phyloP scores from a whole-genome alignment of 768 basidiomycete genomes.

The Saitozyma sp. region DNA sequence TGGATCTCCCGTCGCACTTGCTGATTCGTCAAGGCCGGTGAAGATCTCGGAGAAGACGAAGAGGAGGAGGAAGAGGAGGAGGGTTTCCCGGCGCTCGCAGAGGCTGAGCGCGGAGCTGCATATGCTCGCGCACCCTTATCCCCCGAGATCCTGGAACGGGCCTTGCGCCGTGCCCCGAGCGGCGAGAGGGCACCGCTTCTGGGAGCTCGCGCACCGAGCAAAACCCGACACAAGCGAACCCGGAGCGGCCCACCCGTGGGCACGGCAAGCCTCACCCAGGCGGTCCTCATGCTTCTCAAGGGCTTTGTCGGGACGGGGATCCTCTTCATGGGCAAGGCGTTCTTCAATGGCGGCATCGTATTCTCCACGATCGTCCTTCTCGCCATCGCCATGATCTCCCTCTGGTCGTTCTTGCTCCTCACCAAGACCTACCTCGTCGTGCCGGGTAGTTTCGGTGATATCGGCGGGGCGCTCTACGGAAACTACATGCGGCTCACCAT shows the following conservation, averaged over 20 bases:
- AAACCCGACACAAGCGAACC: slow-evolving; percentile 54
- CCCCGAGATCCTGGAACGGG: background rate
- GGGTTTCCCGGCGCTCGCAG: slow-evolving; percentile 1
- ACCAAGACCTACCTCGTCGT: slow-evolving; percentile 84
- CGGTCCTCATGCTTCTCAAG: slow-evolving; percentile 92
- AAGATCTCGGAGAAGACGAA: slow-evolving; percentile 77
- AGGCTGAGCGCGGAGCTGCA: slow-evolving; percentile 5
- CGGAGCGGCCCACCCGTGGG: slow-evolving; percentile 69
- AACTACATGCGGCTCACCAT: slow-evolving; percentile 90
- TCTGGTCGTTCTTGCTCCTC: slow-evolving; percentile 91
- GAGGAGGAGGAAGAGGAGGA: slow-evolving; percentile 65
- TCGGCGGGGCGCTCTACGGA: slow-evolving; percentile 88
- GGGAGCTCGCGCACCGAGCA: slow-evolving; percentile 34
- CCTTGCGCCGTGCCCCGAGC: background rate
- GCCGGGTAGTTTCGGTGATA: slow-evolving; percentile 92
- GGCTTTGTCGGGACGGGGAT: slow-evolving; percentile 95
- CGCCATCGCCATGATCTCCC: slow-evolving; percentile 77
- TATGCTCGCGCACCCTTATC: slow-evolving; percentile 13
- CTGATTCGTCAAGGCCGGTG: slow-evolving; percentile 65
- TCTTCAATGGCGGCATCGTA: slow-evolving; percentile 86
- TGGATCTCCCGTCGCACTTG: background rate
- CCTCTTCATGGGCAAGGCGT: slow-evolving; percentile 94
- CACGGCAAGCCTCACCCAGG: slow-evolving; percentile 86
- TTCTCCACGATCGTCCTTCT: slow-evolving; percentile 79
- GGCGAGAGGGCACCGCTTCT: slow-evolving; percentile 45